phyloP scores from a whole-genome alignment of 352 stramenopile species.

The Phytophthora chlamydospora region DNA sequence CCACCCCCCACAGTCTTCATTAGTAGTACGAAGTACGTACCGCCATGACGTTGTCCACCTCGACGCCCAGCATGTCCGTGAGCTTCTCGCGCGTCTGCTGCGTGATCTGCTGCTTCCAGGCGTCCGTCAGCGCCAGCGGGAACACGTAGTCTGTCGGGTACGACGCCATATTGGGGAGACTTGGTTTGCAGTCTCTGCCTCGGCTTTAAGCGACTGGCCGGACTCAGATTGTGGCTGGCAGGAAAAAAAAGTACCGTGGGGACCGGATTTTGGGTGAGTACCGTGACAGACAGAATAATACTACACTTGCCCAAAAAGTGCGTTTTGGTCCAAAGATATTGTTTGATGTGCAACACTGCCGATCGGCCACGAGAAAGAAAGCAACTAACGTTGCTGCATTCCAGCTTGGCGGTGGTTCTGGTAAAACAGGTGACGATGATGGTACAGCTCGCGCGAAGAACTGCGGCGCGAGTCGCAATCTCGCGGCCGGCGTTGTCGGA shows the following conservation, averaged over 20 bases:
- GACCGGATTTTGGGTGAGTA: background rate
- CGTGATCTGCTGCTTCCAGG: constrained; percentile 67
- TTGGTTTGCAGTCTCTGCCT: background rate
- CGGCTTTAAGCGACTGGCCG: background rate
- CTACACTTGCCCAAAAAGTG: no score
- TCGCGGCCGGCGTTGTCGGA: constrained; percentile 4
- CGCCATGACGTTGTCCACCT: constrained; percentile 88
- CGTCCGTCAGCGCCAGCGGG: constrained; percentile 55
- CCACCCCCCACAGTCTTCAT: constrained; percentile 23
- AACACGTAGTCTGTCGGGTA: constrained; percentile 67
- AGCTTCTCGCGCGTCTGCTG: constrained; percentile 57
- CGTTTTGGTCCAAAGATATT: no score
- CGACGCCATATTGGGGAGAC: constrained; percentile 16
- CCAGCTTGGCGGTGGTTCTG: constrained; percentile 18
- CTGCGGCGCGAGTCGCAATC: constrained; percentile 10
- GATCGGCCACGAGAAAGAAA: constrained; percentile 15
- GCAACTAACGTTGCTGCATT: constrained; percentile 11
- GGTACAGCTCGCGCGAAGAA: constrained; percentile 7
- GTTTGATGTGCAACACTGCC: constrained; percentile 18
- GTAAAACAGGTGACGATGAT: constrained; percentile 32
- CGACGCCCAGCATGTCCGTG: constrained; percentile 79
- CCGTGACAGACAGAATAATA: constrained; percentile 6
- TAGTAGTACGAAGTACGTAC: constrained; percentile 47
- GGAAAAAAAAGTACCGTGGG: background rate
- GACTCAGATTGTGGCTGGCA: constrained; percentile 1